Base-by-base conservation (phyloP, 495 filamentous ascomycete species). In the Podospora didyma region DNA sequence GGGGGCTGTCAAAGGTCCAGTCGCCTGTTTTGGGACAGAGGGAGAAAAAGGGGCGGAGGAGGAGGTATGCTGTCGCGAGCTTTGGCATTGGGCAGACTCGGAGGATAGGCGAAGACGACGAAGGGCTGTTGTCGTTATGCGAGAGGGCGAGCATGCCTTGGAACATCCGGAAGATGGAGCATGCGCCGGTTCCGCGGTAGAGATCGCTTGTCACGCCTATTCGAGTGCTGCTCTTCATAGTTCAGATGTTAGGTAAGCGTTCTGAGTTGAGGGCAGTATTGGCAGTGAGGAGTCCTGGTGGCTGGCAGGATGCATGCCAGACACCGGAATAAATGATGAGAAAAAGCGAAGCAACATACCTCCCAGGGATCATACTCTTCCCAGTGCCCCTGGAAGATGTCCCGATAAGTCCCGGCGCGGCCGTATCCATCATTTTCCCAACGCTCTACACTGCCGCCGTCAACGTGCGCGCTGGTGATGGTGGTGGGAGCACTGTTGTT, bases 391-490 rank as follows among this genome's bases (percentile, higher is more conserved):
- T 82, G 63, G 46, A 87, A 86, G 51, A 96, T 85, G 19, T 83
- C 71, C 31, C 78, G 69, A 67, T 94, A 96, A 1, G 89, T 86
- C 1, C 73, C 72, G 5, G 82, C 82, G 49, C 65, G 69, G 7
- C 88, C 82, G 66, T 96, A 96, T 35, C 89, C 89, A 14, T 83
- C 79, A n/a, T 86, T 78, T 65, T 96, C 92, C 92, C 92, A 96
- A 12, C 92, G 80, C 65, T 96, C 92, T 7, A 91, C 82, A 46
- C 83, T 87, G 16, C 92, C 92, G 37, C 88, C 85, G 59, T 96
- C 92, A 12, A 68, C 26, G 87, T 77, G 65, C 89, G 90, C 20
- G 86, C 47, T 45, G 14, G 39, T 45, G 28, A 7, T 11, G 39
- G 22, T n/a, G 37, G 22, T 34, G 17, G 24, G 12, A 4, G 42